Conservation (phyloP, 768 basidiomycete species). For the Lentinula aciculospora region DNA sequence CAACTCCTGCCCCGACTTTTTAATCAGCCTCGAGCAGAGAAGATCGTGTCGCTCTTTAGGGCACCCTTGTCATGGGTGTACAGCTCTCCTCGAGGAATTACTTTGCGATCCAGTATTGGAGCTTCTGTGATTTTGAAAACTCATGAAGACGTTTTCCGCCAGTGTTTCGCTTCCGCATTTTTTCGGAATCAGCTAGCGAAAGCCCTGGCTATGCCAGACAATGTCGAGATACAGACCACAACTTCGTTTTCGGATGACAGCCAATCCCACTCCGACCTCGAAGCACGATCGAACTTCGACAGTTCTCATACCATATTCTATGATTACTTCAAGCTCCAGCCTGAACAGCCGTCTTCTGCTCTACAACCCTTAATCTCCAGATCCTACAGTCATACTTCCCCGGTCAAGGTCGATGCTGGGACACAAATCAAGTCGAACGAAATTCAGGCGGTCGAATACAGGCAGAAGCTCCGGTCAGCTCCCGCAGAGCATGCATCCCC, state of each 20-base stretch:
- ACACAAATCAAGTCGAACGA: background rate
- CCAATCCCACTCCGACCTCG: background rate
- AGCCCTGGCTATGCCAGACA: background rate
- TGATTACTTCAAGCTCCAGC: background rate
- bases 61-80: background rate
- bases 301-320: background rate
- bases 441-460: background rate
- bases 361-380: background rate
- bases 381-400: background rate
- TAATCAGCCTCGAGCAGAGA: background rate
- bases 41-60: background rate
- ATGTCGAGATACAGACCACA: background rate
- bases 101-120: background rate
- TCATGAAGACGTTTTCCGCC: background rate
- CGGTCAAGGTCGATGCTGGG: background rate
- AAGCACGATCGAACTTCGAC: background rate
- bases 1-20: background rate
- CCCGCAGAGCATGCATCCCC: too few relatives aligned
- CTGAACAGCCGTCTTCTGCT: background rate
- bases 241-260: background rate
- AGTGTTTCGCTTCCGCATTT: background rate
- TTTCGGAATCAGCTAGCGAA: background rate
- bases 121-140: background rate
- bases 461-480: background rate
- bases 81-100: background rate